Conservation (phyloP, 169 alveolate genomes). For the Blepharisma undulans region DNA sequence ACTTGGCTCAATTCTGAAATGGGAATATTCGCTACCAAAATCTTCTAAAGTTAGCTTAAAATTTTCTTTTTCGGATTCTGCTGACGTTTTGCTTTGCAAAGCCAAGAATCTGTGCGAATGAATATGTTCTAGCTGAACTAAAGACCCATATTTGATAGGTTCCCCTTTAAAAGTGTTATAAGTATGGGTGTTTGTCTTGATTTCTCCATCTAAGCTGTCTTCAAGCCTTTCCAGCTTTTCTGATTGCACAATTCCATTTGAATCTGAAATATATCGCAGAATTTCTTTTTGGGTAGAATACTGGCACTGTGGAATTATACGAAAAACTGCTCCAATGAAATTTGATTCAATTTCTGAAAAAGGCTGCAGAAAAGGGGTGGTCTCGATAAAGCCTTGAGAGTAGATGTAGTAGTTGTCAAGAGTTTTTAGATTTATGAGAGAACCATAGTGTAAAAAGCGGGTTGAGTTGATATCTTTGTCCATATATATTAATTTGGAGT, state of each 20-base stretch:
- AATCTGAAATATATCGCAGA: neutral
- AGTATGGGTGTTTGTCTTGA: slow-evolving; percentile 16
- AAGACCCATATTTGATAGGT: neutral
- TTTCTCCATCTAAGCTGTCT: slow-evolving; percentile 29
- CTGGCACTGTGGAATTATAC: slow-evolving; percentile 21
- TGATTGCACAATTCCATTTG: neutral
- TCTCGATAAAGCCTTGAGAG: slow-evolving; percentile 38
- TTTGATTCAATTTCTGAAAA: neutral
- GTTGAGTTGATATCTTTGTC: neutral
- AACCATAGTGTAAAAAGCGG: neutral
- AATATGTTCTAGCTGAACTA: slow-evolving; percentile 34
- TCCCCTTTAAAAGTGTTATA: slow-evolving; percentile 14
- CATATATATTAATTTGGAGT: neutral
- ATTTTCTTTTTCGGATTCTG: slow-evolving; percentile 34
- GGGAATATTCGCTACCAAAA: slow-evolving; percentile 5
- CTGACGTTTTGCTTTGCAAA: neutral
- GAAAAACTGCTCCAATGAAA: slow-evolving; percentile 20
- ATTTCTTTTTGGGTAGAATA: neutral
- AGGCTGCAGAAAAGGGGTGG: neutral
- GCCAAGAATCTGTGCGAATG: slow-evolving; percentile 5
- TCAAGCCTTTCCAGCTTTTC: slow-evolving; percentile 9
- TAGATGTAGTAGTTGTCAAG: neutral
- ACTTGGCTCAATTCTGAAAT: slow-evolving; percentile 2
- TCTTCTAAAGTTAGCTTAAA: neutral
- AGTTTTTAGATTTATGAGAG: neutral